phyloP scores from a whole-genome alignment of 2,329 filamentous ascomycete genomes.

The Fusarium sp. region DNA sequence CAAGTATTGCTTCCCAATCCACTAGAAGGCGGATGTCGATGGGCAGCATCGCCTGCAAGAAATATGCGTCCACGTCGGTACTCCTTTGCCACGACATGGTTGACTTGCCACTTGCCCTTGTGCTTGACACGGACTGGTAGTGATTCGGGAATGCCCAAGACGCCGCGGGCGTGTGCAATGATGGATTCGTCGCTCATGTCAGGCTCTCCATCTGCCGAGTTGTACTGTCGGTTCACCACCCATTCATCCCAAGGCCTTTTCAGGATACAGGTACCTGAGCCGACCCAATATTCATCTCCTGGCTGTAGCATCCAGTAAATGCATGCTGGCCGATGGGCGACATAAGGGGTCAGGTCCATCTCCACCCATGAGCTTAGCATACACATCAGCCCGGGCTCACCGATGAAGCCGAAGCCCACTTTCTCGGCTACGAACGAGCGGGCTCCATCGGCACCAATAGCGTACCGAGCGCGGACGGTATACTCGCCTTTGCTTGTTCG shows the following conservation, averaged over 20 bases:
- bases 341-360: conserved; percentile 21
- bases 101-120: conserved; percentile 28
- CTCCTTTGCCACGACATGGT: conserved; percentile 22
- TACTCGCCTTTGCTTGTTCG: conserved; percentile 16
- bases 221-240: conserved; percentile 28
- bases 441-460: conserved; percentile 26
- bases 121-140: conserved; percentile 25
- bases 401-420: conserved; percentile 16
- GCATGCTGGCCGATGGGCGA: conserved; percentile 21
- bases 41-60: conserved; percentile 62
- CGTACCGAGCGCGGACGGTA: conserved; percentile 15
- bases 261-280: conserved; percentile 18
- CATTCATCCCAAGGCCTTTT: conserved; percentile 27
- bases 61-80: conserved; percentile 20
- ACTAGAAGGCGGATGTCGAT: conserved; percentile 64
- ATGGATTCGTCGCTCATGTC: conserved; percentile 23
- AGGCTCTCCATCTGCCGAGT: conserved; percentile 24
- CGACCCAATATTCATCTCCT: conserved; percentile 25
- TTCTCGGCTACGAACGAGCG: conserved; percentile 20
- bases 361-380: conserved; percentile 27
- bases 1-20: conserved; percentile 66
- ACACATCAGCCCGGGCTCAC: conserved; percentile 24
- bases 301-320: conserved; percentile 28
- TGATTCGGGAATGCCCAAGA: conserved; percentile 13
- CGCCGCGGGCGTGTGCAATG: conserved; percentile 18